Base-by-base conservation (phyloP, 2,329 filamentous ascomycete species). In the Torrubiellomyces zombiae region DNA sequence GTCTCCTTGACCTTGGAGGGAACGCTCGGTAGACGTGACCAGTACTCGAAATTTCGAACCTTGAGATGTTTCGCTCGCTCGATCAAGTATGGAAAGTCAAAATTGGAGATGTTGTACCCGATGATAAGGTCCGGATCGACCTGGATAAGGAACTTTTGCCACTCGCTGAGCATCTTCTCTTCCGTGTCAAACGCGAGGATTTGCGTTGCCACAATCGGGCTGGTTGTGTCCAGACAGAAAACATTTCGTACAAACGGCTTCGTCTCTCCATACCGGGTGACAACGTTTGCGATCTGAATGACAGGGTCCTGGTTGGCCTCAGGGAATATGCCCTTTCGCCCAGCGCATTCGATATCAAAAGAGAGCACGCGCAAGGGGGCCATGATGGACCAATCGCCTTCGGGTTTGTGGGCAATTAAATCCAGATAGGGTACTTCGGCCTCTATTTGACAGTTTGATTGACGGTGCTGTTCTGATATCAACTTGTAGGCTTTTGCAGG, bases 341-440 rank as follows among this genome's bases (percentile, higher is more conserved):
- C 89, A 38, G 89, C 89, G 50, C 89, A 98, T 51, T 98, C 89
- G 39, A 98, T 98, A 67, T 98, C 89, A 43, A 98, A 95, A 4
- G 89, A 95, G 22, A 98, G 55, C 23, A 93, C 77, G 32, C 89
- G 74, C 4, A 98, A 60, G 0, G 89, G 89, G 0, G 91, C 89
- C 75, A 95, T 94, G 54, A 94, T 98, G 15, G 82, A 81, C 83
- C 86, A 98, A 45, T 95, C 85, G 11, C 85, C 86, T 36, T 89
- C 77, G 3, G 85, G 73, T 24, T 79, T 71, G 49, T 95, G 86
- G 7, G 89, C 74, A 33, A 94, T 73, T 7, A 98, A 58, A 40
- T 95, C 75, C 30, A 61, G 58, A 42, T 91, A 93, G 46, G 77
- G 74, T 28, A 92, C 69, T 37, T 75, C 66, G 9, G 86, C 89